These are phyloP conservation scores for Russula ochroleuca DNA, from an alignment of 768 basidiomycete species.

Conservation along the genomic window DNA sequence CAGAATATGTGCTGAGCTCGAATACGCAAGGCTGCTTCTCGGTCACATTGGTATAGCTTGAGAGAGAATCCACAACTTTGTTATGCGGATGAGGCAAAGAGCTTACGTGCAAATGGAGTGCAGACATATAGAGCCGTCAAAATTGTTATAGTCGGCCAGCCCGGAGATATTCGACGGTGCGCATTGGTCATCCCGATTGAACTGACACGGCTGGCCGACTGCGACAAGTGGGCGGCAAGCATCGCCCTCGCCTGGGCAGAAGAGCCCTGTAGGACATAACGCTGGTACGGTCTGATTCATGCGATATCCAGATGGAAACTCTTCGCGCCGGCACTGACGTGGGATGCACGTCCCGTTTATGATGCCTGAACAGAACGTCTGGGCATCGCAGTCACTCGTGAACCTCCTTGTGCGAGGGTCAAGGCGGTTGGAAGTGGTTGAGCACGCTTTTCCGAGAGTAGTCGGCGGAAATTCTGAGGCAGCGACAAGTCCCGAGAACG, in stretches of 20 bases:
- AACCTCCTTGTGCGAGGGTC: conserved; percentile 25
- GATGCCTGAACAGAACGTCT: conserved; percentile 22
- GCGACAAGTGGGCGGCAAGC: conserved; percentile 19
- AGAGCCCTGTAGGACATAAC: conserved; percentile 20
- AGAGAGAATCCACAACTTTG: background rate
- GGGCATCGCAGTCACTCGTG: conserved; percentile 23
- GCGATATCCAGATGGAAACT: conserved; percentile 22
- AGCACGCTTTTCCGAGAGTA: conserved; percentile 19
- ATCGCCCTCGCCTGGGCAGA: conserved; percentile 27
- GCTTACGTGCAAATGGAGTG: conserved; percentile 26
- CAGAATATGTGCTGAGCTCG: conserved; percentile 40
- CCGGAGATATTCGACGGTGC: conserved; percentile 10
- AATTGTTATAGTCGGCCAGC: conserved; percentile 17
- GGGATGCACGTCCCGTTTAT: conserved; percentile 24
- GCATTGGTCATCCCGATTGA: conserved; percentile 28
- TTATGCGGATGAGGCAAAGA: conserved; percentile 4
- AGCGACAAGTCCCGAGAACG: background rate
- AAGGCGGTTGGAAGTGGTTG: conserved; percentile 19
- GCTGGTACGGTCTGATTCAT: conserved; percentile 11
- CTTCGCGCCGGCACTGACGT: conserved; percentile 25
- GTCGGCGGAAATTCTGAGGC: conserved; percentile 1
- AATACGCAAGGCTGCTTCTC: conserved; percentile 38
- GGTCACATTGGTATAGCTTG: conserved; percentile 40
- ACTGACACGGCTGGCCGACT: conserved; percentile 24
- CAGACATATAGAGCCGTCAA: conserved; percentile 21